phyloP scores from a whole-genome alignment of 441 rosid genomes.

The Rhodomyrtus psidioides region DNA sequence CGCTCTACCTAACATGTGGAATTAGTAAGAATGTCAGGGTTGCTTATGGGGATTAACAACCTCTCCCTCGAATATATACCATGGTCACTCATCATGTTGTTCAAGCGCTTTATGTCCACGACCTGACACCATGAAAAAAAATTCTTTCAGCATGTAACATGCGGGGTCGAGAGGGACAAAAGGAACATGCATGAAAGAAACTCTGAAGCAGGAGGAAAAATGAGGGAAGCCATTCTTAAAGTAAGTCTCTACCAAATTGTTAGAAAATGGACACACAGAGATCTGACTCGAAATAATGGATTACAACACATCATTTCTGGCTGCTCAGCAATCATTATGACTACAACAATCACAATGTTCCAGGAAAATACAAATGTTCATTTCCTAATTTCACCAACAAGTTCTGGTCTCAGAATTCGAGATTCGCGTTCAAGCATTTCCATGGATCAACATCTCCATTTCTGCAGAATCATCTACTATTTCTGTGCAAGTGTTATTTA shows the following conservation, averaged over 20 bases:
- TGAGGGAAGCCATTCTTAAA: background rate
- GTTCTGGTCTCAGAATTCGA: background rate
- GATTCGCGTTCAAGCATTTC: background rate
- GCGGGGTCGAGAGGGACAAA: background rate
- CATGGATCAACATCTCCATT: background rate
- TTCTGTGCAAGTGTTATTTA: background rate
- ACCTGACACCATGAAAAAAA: slow-evolving; percentile 35
- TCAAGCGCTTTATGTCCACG: slow-evolving; percentile 66
- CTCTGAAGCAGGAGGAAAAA: background rate
- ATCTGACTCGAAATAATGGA: background rate
- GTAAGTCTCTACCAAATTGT: background rate
- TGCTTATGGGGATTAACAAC: slow-evolving; percentile 67
- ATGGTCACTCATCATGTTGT: slow-evolving; percentile 93
- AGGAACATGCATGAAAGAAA: background rate
- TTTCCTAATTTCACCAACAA: background rate
- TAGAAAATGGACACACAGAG: background rate
- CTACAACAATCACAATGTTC: background rate
- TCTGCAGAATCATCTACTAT: background rate
- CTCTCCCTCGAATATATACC: slow-evolving; percentile 87
- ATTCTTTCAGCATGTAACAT: background rate
- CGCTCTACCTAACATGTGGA: slow-evolving; percentile 74
- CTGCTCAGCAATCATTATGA: background rate
- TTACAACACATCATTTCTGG: background rate
- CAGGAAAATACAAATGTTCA: background rate
- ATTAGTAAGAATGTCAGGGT: slow-evolving; percentile 44